Conservation (phyloP, 192 early-diverging fungal species). For the Podila clonocystis region DNA sequence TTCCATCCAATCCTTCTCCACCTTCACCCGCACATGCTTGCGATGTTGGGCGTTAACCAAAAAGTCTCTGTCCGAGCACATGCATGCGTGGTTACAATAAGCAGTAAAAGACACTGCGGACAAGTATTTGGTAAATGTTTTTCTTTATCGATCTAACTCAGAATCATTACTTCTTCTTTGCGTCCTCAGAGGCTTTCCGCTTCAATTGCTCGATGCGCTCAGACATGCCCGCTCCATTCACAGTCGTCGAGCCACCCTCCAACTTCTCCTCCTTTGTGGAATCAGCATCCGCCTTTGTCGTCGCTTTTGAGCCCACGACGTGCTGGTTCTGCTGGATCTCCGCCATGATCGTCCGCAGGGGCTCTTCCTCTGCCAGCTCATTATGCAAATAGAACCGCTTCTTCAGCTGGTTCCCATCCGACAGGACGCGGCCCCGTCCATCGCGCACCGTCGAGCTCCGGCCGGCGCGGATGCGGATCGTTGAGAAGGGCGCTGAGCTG, state of each 20-base stretch:
- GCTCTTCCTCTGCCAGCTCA: conserved; percentile 54
- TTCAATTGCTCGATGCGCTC: conserved; percentile 47
- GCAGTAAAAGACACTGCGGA: neutral
- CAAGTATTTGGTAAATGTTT: no score
- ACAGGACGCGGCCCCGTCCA: conserved; percentile 36
- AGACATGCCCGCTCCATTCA: conserved; percentile 36
- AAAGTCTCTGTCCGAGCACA: no score
- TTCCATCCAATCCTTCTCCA: no score
- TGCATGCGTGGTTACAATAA: neutral
- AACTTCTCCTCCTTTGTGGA: neutral
- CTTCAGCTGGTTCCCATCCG: conserved; percentile 50
- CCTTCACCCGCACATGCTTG: no score
- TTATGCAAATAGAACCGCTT: conserved; percentile 59
- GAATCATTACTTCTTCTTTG: conserved; percentile 19
- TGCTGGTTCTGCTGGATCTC: conserved; percentile 35
- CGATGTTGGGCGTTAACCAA: no score
- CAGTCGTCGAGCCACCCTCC: neutral
- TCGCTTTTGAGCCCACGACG: neutral
- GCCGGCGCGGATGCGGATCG: conserved; percentile 54
- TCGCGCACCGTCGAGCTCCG: conserved; percentile 32
- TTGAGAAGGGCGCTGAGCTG: conserved; percentile 65
- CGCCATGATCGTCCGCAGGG: conserved; percentile 47
- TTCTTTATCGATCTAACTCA: no score
- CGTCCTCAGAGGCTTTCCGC: conserved; percentile 29
- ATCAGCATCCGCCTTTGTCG: neutral